phyloP scores from a whole-genome alignment of 306 rosid genomes.

The Vicia faba region DNA sequence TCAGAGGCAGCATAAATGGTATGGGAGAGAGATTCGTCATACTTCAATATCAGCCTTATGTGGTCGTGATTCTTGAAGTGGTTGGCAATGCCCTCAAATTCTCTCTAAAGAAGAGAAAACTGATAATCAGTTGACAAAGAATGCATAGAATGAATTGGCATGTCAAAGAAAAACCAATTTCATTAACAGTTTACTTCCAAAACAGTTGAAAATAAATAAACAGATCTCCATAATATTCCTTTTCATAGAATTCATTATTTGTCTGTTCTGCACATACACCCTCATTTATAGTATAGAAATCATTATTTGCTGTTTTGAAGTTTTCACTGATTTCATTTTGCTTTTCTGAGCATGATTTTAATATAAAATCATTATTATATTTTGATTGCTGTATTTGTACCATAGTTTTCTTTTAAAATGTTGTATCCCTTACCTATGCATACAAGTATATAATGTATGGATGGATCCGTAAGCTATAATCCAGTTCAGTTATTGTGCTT shows the following conservation, averaged over 20 bases:
- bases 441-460: background rate
- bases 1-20: conserved; percentile 87
- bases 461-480: conserved; percentile 11
- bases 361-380: background rate
- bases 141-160: conserved; percentile 27
- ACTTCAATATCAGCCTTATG: conserved; percentile 74
- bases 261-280: background rate
- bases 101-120: conserved; percentile 59
- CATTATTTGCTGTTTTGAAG: background rate
- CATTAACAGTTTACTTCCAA: conserved; percentile 27
- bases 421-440: background rate
- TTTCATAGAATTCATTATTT: conserved; percentile 23
- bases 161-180: conserved; percentile 18
- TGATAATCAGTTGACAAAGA: conserved; percentile 35
- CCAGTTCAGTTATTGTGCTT: conserved; percentile 22
- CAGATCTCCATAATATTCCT: conserved; percentile 18
- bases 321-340: too few species aligned
- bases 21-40: conserved; percentile 91
- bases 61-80: conserved; percentile 77
- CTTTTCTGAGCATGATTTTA: background rate
- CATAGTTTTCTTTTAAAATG: background rate
- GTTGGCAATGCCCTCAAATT: conserved; percentile 86
- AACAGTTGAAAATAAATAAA: conserved; percentile 4
- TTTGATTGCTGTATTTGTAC: background rate
- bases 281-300: background rate